Evolutionary conservation across 139 green algal genomes (phyloP).

Genomic region (Gonium pectorale): DNA sequence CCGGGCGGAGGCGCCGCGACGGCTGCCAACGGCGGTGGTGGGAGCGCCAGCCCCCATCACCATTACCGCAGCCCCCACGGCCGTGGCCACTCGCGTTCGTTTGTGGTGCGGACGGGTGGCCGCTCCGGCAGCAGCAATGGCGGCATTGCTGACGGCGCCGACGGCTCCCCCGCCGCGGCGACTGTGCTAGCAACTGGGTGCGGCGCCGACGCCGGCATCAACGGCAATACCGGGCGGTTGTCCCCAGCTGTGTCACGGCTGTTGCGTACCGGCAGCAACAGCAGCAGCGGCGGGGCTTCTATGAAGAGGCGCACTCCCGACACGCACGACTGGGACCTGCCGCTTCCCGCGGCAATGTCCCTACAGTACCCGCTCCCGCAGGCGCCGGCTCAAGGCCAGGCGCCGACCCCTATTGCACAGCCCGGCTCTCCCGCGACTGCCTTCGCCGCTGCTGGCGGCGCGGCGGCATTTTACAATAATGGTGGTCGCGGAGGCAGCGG

Average conservation of each 20-base stretch:
- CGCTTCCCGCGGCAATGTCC: not conserved
- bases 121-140: constrained; percentile 5
- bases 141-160: not conserved
- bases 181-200: not conserved
- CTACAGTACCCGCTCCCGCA: not conserved
- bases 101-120: not conserved
- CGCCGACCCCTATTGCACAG: not conserved
- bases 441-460: not conserved
- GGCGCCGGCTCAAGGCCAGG: not conserved
- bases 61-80: not conserved
- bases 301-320: constrained; percentile 41
- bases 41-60: too few relatives aligned
- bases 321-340: constrained; percentile 41
- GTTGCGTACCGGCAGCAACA: constrained; percentile 11
- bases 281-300: not conserved
- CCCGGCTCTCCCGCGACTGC: too few relatives aligned
- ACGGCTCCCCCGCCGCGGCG: not conserved
- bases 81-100: constrained; percentile 5
- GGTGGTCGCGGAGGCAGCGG: not conserved
- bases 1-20: not conserved
- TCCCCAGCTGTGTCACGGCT: not conserved
- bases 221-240: not conserved
- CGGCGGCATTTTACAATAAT: constrained; percentile 1
- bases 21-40: too few relatives aligned
- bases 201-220: not conserved